Percentiles rank a stretch among this genome's conserved stretches.
These are phyloP conservation scores for Phytophthora crassamura DNA, from an alignment of 352 stramenopile species.

Conservation along the genomic window DNA sequence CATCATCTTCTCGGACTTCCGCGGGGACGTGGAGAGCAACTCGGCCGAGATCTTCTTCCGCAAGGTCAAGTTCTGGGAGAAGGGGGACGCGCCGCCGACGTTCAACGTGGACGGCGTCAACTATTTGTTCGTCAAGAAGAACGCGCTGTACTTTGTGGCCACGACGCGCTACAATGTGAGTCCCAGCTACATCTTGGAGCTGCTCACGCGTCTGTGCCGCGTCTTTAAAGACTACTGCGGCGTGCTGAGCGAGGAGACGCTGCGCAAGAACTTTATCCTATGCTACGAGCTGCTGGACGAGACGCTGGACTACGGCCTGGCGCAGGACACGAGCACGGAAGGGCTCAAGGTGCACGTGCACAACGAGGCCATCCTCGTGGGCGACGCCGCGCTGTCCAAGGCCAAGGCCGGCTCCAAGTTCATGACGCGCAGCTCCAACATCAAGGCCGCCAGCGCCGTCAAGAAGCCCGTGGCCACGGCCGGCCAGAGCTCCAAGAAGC, in stretches of 20 bases:
- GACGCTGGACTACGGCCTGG: slow-evolving; percentile 98
- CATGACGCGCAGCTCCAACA: slow-evolving; percentile 78
- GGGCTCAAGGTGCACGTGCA: slow-evolving; percentile 98
- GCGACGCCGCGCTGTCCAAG: slow-evolving; percentile 79
- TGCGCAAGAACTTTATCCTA: slow-evolving; percentile 99
- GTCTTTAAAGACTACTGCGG: slow-evolving; percentile 99
- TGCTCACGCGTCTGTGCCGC: slow-evolving; percentile 93
- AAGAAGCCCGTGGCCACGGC: slow-evolving; percentile 87
- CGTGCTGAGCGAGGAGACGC: slow-evolving; percentile 97
- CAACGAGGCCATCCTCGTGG: slow-evolving; percentile 97
- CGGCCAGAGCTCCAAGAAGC: slow-evolving; percentile 76
- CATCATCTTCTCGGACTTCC: slow-evolving; percentile 98
- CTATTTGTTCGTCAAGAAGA: slow-evolving; percentile 98
- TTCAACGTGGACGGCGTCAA: slow-evolving; percentile 98
- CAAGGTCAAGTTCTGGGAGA: slow-evolving; percentile 99
- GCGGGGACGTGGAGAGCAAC: slow-evolving; percentile 86
- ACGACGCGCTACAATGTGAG: slow-evolving; percentile 97
- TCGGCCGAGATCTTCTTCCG: slow-evolving; percentile 98
- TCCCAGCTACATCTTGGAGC: slow-evolving; percentile 95
- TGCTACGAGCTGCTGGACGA: slow-evolving; percentile 99
- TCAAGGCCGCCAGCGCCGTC: slow-evolving; percentile 86
- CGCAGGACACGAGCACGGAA: slow-evolving; percentile 98
- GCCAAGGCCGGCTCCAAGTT: slow-evolving; percentile 93
- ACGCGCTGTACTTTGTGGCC: slow-evolving; percentile 98
- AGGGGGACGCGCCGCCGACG: slow-evolving; percentile 95